phyloP scores from a whole-genome alignment of 805 yeast species.

The Candida mattraensis region DNA sequence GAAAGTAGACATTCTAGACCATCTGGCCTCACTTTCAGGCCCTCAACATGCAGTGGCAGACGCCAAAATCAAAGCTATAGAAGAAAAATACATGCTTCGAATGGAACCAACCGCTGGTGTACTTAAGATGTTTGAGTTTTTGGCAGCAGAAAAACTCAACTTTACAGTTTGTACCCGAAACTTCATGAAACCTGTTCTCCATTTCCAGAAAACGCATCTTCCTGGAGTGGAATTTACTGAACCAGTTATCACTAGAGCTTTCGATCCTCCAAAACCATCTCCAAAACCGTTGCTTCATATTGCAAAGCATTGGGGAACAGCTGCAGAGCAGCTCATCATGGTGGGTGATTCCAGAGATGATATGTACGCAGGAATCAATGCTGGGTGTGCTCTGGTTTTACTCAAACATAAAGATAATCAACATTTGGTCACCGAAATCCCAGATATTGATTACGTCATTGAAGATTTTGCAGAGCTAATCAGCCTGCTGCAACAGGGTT shows the following conservation, averaged over 20 bases:
- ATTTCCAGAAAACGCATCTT: constrained; percentile 46
- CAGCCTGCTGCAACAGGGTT: constrained; percentile 36
- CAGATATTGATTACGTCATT: constrained; percentile 38
- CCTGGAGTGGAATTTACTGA: constrained; percentile 38
- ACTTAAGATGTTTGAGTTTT: constrained; percentile 38
- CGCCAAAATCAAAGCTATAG: constrained; percentile 49
- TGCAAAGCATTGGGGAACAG: constrained; percentile 46
- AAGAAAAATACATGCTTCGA: constrained; percentile 57
- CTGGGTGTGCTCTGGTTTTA: constrained; percentile 60
- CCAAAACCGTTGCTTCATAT: constrained; percentile 64
- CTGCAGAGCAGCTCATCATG: constrained; percentile 54
- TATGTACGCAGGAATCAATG: constrained; percentile 60
- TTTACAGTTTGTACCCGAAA: constrained; percentile 68
- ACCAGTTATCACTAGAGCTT: constrained; percentile 61
- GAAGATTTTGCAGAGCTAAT: constrained; percentile 40
- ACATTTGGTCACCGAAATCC: constrained; percentile 38
- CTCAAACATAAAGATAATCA: constrained; percentile 52
- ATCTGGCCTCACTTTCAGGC: constrained; percentile 43
- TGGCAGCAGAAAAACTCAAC: constrained; percentile 32
- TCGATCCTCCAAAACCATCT: constrained; percentile 66
- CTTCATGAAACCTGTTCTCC: constrained; percentile 50
- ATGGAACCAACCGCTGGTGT: constrained; percentile 55
- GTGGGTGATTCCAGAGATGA: constrained; percentile 76
- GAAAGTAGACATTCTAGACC: constrained; percentile 51
- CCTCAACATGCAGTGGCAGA: constrained; percentile 46